Conservation (phyloP, 202 grass and related monocot genomes). For the Thinopyrum obtusiflorum region DNA sequence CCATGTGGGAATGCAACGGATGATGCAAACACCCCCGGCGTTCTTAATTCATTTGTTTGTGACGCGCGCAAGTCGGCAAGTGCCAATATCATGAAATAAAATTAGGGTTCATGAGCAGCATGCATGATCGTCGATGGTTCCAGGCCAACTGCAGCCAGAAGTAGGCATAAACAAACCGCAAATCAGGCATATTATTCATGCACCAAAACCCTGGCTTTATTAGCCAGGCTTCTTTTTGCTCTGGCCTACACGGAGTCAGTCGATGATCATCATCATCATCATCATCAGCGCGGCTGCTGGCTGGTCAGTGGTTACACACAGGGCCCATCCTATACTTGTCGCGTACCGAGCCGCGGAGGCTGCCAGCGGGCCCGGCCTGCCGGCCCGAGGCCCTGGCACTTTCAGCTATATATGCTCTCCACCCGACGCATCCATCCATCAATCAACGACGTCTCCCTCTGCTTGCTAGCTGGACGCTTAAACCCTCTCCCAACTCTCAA, state of each 20-base stretch:
- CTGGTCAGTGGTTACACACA: not conserved
- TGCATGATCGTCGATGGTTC: not conserved
- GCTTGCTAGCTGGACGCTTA: not conserved
- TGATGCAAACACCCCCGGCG: not conserved
- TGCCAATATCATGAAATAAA: constrained; percentile 3
- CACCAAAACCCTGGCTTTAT: constrained; percentile 35
- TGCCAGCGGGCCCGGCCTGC: not conserved
- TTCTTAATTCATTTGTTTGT: not conserved
- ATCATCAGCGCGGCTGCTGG: not conserved
- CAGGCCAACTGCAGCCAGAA: constrained; percentile 8
- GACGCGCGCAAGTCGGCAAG: not conserved
- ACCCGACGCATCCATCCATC: not conserved
- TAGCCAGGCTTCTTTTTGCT: constrained; percentile 12
- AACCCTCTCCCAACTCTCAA: not conserved
- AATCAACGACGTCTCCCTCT: not conserved
- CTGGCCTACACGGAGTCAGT: constrained; percentile 31
- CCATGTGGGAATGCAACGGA: not conserved
- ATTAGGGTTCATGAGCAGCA: not conserved
- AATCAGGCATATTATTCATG: not conserved
- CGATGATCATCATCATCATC: not conserved
- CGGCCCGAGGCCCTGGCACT: not conserved
- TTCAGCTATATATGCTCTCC: constrained; percentile 13
- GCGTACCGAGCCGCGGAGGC: constrained; percentile 16
- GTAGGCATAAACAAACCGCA: constrained; percentile 14
- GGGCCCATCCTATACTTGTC: not conserved